phyloP scores from a whole-genome alignment of 148 eudicot species.

The Vaccinium corymbosum region DNA sequence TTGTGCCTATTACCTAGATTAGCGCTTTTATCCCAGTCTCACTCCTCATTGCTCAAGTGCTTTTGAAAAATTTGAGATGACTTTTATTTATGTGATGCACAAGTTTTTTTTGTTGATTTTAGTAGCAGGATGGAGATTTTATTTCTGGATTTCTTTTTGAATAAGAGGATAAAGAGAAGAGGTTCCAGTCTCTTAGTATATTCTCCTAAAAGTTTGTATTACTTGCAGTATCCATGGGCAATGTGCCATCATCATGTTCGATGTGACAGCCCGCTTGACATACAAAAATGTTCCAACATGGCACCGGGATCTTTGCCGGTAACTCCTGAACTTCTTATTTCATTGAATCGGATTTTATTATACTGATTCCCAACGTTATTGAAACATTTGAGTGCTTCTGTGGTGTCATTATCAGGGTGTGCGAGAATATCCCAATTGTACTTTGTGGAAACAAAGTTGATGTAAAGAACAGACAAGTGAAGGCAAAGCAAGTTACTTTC shows the following conservation, averaged over 20 bases:
- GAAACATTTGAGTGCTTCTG: background rate
- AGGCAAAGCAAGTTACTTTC: constrained; percentile 49
- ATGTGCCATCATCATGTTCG: constrained; percentile 58
- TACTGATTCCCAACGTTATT: background rate
- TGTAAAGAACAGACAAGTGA: constrained; percentile 52
- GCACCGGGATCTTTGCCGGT: constrained; percentile 56
- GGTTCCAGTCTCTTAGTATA: background rate
- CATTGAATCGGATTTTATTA: background rate
- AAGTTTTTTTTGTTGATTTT: background rate
- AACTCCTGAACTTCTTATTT: background rate
- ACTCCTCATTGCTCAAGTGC: background rate
- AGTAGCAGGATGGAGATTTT: background rate
- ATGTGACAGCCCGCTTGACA: constrained; percentile 50
- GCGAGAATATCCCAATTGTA: constrained; percentile 53
- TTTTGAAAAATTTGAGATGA: background rate
- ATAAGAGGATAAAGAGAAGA: background rate
- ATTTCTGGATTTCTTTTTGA: background rate
- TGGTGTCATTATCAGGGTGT: constrained; percentile 27
- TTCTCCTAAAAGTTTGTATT: background rate
- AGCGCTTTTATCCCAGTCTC: background rate
- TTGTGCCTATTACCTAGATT: background rate
- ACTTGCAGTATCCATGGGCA: constrained; percentile 44
- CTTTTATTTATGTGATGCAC: background rate
- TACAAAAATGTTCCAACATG: constrained; percentile 56
- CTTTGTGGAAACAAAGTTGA: constrained; percentile 58